A percentile compares a stretch with the other conserved stretches of the same genome.
These are phyloP conservation scores for Rheum nobile DNA, from an alignment of 148 eudicot genomes.

Conservation along the genomic window DNA sequence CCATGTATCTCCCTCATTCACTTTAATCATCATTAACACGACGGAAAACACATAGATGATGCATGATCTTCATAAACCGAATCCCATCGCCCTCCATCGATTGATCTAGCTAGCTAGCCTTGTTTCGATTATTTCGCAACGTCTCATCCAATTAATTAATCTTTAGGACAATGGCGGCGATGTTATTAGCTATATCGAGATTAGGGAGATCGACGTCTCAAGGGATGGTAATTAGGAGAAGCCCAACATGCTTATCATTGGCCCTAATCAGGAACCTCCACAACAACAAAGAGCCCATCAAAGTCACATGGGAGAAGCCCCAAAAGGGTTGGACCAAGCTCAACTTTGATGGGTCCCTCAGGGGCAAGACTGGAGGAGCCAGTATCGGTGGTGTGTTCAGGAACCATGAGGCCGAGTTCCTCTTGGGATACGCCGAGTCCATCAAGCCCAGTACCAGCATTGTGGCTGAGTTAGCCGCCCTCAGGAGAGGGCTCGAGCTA, in stretches of 20 bases:
- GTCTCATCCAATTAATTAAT: no score
- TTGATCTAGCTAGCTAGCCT: neutral
- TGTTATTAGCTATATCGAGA: constrained; percentile 24
- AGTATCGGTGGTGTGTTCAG: constrained; percentile 89
- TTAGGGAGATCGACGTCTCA: constrained; percentile 10
- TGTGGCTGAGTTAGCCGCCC: constrained; percentile 62
- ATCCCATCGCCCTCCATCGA: neutral
- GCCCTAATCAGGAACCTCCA: constrained; percentile 28
- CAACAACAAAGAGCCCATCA: constrained; percentile 42
- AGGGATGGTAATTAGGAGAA: constrained; percentile 9
- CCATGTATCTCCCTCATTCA: neutral
- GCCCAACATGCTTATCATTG: constrained; percentile 18
- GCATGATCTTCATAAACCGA: neutral
- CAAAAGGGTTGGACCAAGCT: constrained; percentile 72
- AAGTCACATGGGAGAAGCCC: constrained; percentile 73
- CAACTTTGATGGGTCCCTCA: constrained; percentile 81
- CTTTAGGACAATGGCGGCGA: neutral
- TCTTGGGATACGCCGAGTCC: constrained; percentile 68
- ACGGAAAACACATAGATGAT: neutral
- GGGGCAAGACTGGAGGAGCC: constrained; percentile 42
- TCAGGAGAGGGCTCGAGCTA: constrained; percentile 68
- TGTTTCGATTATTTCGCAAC: neutral
- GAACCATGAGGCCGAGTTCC: constrained; percentile 59
- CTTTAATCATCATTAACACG: no score
- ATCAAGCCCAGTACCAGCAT: constrained; percentile 50